A percentile compares a stretch with the other conserved stretches of the same genome.
Conservation (phyloP, 2,329 filamentous ascomycete genomes). For the Cordyceps cicadae region DNA sequence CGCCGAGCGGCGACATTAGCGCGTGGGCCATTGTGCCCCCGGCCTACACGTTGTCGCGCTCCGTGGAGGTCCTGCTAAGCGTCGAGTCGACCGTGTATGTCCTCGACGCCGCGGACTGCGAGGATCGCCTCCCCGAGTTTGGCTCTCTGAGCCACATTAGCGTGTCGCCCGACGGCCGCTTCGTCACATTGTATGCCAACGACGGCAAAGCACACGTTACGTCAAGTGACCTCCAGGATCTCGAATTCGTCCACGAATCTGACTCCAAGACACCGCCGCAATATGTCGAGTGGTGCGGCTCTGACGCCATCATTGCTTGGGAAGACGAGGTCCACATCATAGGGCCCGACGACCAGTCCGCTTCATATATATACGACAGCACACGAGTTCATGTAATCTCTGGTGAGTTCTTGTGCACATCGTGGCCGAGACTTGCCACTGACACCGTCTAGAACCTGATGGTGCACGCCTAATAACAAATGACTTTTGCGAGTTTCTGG, state of each 20-base stretch:
- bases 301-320: conserved; percentile 92
- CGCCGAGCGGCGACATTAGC: conserved; percentile 70
- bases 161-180: conserved; percentile 85
- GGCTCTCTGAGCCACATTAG: conserved; percentile 87
- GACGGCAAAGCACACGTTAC: conserved; percentile 87
- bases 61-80: conserved; percentile 85
- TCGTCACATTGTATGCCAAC: conserved; percentile 77
- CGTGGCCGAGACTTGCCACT: conserved; percentile 11
- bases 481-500: conserved; percentile 94
- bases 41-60: conserved; percentile 78
- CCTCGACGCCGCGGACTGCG: conserved; percentile 79
- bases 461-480: conserved; percentile 88
- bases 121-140: conserved; percentile 83
- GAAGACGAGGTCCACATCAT: conserved; percentile 95
- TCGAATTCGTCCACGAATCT: conserved; percentile 85
- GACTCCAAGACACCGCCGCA: conserved; percentile 76
- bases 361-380: conserved; percentile 79
- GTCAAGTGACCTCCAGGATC: conserved; percentile 88
- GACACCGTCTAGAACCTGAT: conserved; percentile 49
- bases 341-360: conserved; percentile 70
- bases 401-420: conserved; percentile 35
- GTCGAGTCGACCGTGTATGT: conserved; percentile 78
- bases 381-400: conserved; percentile 81
- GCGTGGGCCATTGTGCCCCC: conserved; percentile 89
- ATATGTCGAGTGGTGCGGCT: conserved; percentile 92